phyloP scores from a whole-genome alignment of 2,329 filamentous ascomycete genomes.

The Coleophoma crateriformis region DNA sequence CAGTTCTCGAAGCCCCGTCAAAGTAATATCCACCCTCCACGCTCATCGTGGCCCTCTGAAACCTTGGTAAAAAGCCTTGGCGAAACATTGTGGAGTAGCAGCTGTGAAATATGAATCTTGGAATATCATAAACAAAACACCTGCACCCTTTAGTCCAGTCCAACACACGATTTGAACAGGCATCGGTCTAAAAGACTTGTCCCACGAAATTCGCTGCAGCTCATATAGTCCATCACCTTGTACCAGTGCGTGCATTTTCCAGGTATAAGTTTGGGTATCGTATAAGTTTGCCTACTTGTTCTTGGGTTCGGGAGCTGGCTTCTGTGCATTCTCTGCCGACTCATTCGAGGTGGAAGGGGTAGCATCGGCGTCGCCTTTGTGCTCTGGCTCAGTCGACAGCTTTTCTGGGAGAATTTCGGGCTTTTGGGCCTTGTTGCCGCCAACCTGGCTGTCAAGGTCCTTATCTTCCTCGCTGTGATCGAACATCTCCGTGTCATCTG shows the following conservation, averaged over 20 bases:
- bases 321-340: constrained; percentile 7
- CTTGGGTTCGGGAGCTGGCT: constrained; percentile 6
- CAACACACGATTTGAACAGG: constrained; percentile 10
- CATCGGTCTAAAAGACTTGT: constrained; percentile 16
- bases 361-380: constrained; percentile 12
- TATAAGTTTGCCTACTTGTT: constrained; percentile 7
- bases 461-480: constrained; percentile 82
- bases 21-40: too few species aligned
- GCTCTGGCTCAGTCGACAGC: constrained; percentile 14
- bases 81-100: constrained; percentile 4
- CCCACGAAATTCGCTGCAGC: constrained; percentile 1
- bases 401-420: constrained; percentile 9
- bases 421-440: constrained; percentile 45
- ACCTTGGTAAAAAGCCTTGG: too few species aligned
- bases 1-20: too few species aligned
- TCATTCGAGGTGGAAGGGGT: constrained; percentile 5
- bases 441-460: constrained; percentile 78
- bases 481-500: constrained; percentile 90
- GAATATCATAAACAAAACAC: constrained; percentile 11
- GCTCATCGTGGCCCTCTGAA: too few species aligned
- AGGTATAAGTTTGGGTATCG: constrained; percentile 1
- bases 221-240: neutral
- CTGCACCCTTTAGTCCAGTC: constrained; percentile 15
- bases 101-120: constrained; percentile 10
- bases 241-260: constrained; percentile 1